Percentiles rank a stretch among this genome's conserved stretches.
Conservation (phyloP, 345 rosid species). For the Gossypium thurberi region DNA sequence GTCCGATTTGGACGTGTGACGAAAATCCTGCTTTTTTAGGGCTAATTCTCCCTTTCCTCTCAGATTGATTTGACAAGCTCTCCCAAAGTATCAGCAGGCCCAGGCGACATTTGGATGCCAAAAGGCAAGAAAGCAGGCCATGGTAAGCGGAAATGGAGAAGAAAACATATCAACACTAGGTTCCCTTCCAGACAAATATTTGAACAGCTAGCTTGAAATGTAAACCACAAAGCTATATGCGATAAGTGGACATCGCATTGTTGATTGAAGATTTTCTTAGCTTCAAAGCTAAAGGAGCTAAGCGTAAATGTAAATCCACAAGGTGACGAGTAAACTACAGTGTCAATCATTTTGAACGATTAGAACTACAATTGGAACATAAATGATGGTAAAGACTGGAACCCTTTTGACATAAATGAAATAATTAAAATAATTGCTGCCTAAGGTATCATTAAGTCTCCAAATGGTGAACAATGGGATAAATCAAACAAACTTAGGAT, state of each 20-base stretch:
- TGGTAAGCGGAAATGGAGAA: neutral
- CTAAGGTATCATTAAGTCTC: neutral
- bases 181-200: too few species aligned
- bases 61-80: slow-evolving; percentile 18
- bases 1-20: slow-evolving; percentile 26
- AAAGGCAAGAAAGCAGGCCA: neutral
- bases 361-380: neutral
- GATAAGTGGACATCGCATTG: neutral
- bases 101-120: slow-evolving; percentile 9
- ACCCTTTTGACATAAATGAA: neutral
- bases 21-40: neutral
- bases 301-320: neutral
- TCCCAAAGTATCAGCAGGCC: slow-evolving; percentile 34
- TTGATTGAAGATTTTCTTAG: neutral
- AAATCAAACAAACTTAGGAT: neutral
- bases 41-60: slow-evolving; percentile 18
- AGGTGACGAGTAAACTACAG: neutral
- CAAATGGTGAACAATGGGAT: neutral
- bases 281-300: neutral
- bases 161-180: too few species aligned
- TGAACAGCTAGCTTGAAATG: neutral
- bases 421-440: neutral
- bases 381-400: neutral
- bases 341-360: neutral
- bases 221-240: neutral